Evolutionary conservation across 352 stramenopile species (phyloP), one percentile per base, ranked within the genome.

Genomic region (Globisporangium apiculatum): DNA sequence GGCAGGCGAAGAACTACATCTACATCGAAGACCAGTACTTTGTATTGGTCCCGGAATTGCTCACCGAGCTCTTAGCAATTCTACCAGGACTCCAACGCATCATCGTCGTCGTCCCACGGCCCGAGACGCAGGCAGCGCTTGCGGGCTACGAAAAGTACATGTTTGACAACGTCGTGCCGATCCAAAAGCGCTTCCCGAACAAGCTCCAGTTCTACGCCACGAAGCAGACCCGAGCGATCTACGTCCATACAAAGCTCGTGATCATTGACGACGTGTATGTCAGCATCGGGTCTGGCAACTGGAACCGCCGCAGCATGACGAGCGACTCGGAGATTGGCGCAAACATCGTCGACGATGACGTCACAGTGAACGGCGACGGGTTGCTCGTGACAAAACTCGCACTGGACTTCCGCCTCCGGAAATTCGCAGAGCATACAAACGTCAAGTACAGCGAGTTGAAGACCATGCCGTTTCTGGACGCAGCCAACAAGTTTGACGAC

Each of bases 11-110:
- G 56, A 87, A 85, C 61, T 87, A 71, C 49, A 76, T 87, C 40
- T 87, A 83, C 66, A 78, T 87, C 24, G 74, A 87, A 46, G 76
- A 87, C 56, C 76, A 87, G 65, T 87, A 87, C 65, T 84, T 87
- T 45, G 61, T 83, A 0, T 53, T 70, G 31, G 73, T 87, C 4
- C 75, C 73, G 0, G 57, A 80, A 48, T 50, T 87, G 6, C 52
- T 85, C 0, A 57, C 72, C 8, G 73, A 69, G 0, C 53, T 89
- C 6, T 43, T 87, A 14, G 63, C 73, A 17, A 65, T 76, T 1
- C 56, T 87, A 15, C 76, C 75, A 2, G 56, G 35, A 12, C 48
- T 89, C 10, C 67, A 87, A 42, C 55, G 65, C 12, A 47, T 89
- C 9, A 67, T 87, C 17, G 73, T 89, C 7, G 59, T 89, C 7